phyloP scores from a whole-genome alignment of 139 green algal species.

The Klebsormidium nitens region DNA sequence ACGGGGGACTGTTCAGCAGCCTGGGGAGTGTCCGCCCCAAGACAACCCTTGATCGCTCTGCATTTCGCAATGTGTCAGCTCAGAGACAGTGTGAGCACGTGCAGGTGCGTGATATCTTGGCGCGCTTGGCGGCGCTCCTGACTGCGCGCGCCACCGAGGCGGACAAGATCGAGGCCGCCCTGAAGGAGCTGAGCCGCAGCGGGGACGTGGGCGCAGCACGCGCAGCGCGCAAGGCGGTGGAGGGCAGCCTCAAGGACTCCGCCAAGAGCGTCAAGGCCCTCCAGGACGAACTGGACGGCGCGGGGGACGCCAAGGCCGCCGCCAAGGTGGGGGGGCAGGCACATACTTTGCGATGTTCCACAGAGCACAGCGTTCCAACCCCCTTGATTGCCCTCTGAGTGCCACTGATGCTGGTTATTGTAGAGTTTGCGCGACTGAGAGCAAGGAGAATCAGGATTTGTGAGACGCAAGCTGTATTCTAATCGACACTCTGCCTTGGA shows the following conservation, averaged over 20 bases:
- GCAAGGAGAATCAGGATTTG: too few relatives aligned
- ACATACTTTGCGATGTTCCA: neutral
- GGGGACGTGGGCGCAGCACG: constrained; percentile 15
- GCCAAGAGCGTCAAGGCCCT: constrained; percentile 16
- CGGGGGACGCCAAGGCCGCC: constrained; percentile 1
- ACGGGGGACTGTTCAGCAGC: neutral
- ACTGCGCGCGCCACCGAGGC: neutral
- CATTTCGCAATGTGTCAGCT: too few relatives aligned
- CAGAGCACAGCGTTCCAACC: neutral
- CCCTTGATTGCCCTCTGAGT: neutral
- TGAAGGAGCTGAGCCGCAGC: constrained; percentile 13
- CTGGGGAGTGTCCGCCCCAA: neutral
- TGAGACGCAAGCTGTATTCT: too few relatives aligned
- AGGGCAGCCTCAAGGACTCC: constrained; percentile 25
- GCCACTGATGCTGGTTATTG: too few relatives aligned
- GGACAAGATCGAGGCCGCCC: constrained; percentile 15
- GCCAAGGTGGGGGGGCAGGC: constrained; percentile 3
- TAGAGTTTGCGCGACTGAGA: too few relatives aligned
- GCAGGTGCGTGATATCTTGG: constrained; percentile 30
- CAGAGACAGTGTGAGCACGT: too few relatives aligned
- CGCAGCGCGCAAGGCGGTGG: constrained; percentile 2
- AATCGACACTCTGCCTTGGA: too few relatives aligned
- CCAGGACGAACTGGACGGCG: constrained; percentile 9
- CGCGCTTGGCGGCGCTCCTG: constrained; percentile 12
- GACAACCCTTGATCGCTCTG: neutral